These are phyloP conservation scores for Arctostaphylos glauca DNA, from an alignment of 148 eudicot species.

Conservation along the genomic window DNA sequence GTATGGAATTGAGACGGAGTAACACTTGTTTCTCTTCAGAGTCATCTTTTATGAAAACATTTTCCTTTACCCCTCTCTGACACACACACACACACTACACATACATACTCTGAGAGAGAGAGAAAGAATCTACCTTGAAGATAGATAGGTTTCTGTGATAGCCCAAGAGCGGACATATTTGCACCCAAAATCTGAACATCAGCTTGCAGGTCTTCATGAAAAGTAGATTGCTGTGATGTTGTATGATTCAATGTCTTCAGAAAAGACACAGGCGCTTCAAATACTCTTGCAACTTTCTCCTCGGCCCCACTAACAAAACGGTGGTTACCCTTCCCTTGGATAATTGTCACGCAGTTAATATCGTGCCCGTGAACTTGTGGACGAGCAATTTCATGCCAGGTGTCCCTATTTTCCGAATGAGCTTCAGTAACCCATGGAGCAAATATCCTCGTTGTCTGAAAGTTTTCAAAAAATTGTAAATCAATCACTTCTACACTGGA, in stretches of 20 bases:
- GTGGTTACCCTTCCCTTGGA: slow-evolving; percentile 88
- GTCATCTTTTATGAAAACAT: background rate
- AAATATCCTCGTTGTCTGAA: slow-evolving; percentile 86
- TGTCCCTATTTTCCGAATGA: slow-evolving; percentile 30
- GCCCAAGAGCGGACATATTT: slow-evolving; percentile 97
- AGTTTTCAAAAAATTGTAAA: slow-evolving; percentile 13
- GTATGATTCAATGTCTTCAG: slow-evolving; percentile 83
- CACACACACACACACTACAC: background rate
- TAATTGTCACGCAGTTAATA: slow-evolving; percentile 73
- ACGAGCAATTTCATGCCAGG: slow-evolving; percentile 96
- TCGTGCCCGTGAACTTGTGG: slow-evolving; percentile 99
- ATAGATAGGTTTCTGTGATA: slow-evolving; percentile 95
- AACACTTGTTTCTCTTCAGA: background rate
- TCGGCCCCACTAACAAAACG: slow-evolving; percentile 95
- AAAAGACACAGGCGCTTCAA: slow-evolving; percentile 95
- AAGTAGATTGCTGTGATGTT: slow-evolving; percentile 37
- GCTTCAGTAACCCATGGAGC: slow-evolving; percentile 64
- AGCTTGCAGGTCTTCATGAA: slow-evolving; percentile 57
- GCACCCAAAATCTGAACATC: slow-evolving; percentile 93
- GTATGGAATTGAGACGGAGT: background rate
- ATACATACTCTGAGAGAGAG: background rate
- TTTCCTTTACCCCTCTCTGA: no score
- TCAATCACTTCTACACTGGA: background rate
- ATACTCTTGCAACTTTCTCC: slow-evolving; percentile 95
- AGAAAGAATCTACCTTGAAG: slow-evolving; percentile 48